Base-by-base conservation (phyloP, 805 yeast species). In the Pichia rugopelliculosa region DNA sequence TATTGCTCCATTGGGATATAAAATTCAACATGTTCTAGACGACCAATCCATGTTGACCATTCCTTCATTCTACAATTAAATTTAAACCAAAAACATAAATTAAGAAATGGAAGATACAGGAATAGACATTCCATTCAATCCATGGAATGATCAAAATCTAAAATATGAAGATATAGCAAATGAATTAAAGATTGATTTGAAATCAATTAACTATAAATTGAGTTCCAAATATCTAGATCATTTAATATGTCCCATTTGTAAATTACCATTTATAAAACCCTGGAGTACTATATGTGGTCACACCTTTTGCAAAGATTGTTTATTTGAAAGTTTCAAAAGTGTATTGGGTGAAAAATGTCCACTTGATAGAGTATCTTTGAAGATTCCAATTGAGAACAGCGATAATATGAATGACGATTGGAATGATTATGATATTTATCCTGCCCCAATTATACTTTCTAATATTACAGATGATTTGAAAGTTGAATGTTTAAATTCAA, bases 281-380 rank as follows among this genome's bases (percentile, higher is more conserved):
- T 67, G 73, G 52, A 75, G 82, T 6, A 83, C 88, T 1, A 60
- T 70, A 1, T 82, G 89, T 63, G 84, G 85, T 1, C 88, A 82
- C 57, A 79, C 84, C 0, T 82, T 82, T 55, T 82, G 89, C 60
- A 68, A 69, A 47, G 67, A 64, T 11, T 82, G 88, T 56, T 65
- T 82, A 5, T 54, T 59, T 44, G 79, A 74, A 53, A 69, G 76
- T 41, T 59, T 76, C 23, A 70, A 64, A 46, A 58, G 68, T 20
- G 58, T 61, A 45, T 56, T 71, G 41, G 72, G 59, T 39, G 60
- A 53, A 45, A 59, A 59, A 41, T 82, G 88, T 60, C 88, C 88
- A 0, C 65, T 82, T 26, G 87, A 82, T 62, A 64, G 87, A 44
- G 75, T 76, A 3, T 69, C 73, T 3, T 54, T 82, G 38, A 62